Conservation (phyloP, 2,329 filamentous ascomycete species). For the Xylariaceae sp. region DNA sequence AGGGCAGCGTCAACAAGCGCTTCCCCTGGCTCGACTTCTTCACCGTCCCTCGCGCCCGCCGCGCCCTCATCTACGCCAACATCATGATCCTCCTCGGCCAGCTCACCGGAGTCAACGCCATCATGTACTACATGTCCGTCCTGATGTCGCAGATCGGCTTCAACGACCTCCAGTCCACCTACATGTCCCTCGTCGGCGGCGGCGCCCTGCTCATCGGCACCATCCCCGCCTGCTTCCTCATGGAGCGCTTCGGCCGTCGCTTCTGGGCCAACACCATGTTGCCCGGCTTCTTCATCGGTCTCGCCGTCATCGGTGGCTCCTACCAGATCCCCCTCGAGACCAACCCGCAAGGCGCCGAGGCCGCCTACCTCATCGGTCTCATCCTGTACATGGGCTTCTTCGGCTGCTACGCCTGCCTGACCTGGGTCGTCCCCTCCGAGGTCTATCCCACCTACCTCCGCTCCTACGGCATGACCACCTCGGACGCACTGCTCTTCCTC, state of each 20-base stretch:
- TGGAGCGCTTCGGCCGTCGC: conserved; percentile 68
- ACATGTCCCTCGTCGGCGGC: conserved; percentile 72
- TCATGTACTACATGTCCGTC: conserved; percentile 68
- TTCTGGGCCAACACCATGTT: conserved; percentile 73
- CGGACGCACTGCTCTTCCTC: conserved; percentile 64
- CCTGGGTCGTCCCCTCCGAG: conserved; percentile 64
- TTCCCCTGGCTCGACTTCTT: conserved; percentile 73
- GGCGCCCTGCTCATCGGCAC: conserved; percentile 63
- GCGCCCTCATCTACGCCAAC: conserved; percentile 63
- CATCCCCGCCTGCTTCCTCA: conserved; percentile 63
- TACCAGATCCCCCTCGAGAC: conserved; percentile 51
- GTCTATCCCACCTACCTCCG: conserved; percentile 70
- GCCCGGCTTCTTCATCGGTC: conserved; percentile 66
- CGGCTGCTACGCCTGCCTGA: conserved; percentile 59
- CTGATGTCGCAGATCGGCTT: conserved; percentile 68
- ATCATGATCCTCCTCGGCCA: conserved; percentile 68
- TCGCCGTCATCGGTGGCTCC: conserved; percentile 61
- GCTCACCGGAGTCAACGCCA: conserved; percentile 50
- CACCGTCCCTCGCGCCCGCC: conserved; percentile 62
- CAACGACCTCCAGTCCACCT: conserved; percentile 55
- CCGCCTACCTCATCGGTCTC: conserved; percentile 63
- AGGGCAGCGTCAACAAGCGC: conserved; percentile 47
- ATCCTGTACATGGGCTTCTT: conserved; percentile 68
- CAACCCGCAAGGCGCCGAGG: conserved; percentile 46
- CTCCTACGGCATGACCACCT: conserved; percentile 69